A percentile compares a stretch with the other conserved stretches of the same genome.
Conservation (phyloP, 768 basidiomycete species). For the Boletus barrowsii region DNA sequence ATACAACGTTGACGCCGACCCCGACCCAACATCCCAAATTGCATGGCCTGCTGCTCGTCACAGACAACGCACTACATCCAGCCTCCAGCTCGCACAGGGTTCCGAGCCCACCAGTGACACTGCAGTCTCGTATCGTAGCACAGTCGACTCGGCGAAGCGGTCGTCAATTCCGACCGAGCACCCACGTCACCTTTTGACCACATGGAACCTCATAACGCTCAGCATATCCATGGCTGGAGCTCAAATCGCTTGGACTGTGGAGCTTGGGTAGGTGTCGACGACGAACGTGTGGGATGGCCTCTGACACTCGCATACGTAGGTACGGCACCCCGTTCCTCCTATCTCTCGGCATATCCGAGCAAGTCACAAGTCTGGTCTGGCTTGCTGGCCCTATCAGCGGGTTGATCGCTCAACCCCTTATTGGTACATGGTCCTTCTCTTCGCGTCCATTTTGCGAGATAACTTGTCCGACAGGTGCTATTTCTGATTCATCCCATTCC, state of each 20-base stretch:
- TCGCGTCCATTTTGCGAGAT: background rate
- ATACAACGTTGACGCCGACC: constrained; percentile 49
- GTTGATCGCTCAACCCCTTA: constrained; percentile 93
- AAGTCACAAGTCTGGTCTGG: constrained; percentile 94
- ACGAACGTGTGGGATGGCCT: constrained; percentile 1
- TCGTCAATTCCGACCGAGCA: constrained; percentile 19
- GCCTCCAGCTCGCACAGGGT: constrained; percentile 22
- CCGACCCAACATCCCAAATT: constrained; percentile 78
- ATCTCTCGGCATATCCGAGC: constrained; percentile 75
- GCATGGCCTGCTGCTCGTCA: constrained; percentile 61
- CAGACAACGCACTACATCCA: constrained; percentile 29
- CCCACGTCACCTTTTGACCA: constrained; percentile 31
- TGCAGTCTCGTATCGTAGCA: constrained; percentile 30
- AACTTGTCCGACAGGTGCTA: constrained; percentile 58
- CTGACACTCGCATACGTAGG: constrained; percentile 39
- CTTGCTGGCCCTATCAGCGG: constrained; percentile 93
- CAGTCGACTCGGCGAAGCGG: constrained; percentile 29
- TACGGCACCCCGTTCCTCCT: constrained; percentile 95
- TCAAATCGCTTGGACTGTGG: constrained; percentile 94
- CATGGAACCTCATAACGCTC: constrained; percentile 77
- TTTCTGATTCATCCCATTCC: constrained; percentile 91
- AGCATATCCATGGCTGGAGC: constrained; percentile 93
- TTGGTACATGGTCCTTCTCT: constrained; percentile 52
- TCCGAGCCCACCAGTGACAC: constrained; percentile 20
- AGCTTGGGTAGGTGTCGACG: constrained; percentile 67